Evolutionary conservation across 2,329 filamentous ascomycete species (phyloP), one percentile per base, ranked within the genome.

Genomic region (Calonectria honghensis): DNA sequence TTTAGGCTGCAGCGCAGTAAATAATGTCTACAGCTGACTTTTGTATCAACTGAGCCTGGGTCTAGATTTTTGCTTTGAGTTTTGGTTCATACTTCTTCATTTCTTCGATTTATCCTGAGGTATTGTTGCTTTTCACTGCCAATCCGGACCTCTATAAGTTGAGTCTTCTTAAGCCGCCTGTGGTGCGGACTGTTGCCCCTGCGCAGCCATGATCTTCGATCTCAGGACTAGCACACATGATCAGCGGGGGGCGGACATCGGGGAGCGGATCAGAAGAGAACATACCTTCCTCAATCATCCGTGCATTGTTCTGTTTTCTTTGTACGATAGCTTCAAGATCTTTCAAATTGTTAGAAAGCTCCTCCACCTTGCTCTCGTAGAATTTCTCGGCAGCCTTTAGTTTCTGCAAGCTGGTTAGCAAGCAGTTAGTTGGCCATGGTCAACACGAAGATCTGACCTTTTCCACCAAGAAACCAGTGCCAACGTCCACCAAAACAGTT

Each of bases 401-500:
- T 68, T 88, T 87, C 89, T 91, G 75, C n/a, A 68, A 4, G 24
- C 24, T 20, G 50, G 68, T 79, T 65, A 82, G 71, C 41, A 32
- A 4, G 20, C 45, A 20, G 14, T 18, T 37, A 35, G 5, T 13
- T 59, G 4, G 20, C 45, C 10, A 66, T 7, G 27, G 18, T 3
- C 18, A 20, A 29, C 18, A 27, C 3, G 13, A 14, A 31, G 6
- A 14, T 35, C 77, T 31, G 69, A 94, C 93, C 91, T 99, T 99
- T 86, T 98, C 96, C 68, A 98, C 93, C 82, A 96, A 96, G 84
- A 97, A 98, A 0, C 96, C 96, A 0, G 96, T 98, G 27, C 96
- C 96, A 27, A 98, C 92, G 84, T 98, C 96, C 51, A 98, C 95
- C 73, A 98, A 89, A 9, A 98, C 95, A 75, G 92, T 93, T 72